A percentile compares a stretch with the other conserved stretches of the same genome.
Conservation (phyloP, 768 basidiomycete genomes). For the Podaxis sp. region DNA sequence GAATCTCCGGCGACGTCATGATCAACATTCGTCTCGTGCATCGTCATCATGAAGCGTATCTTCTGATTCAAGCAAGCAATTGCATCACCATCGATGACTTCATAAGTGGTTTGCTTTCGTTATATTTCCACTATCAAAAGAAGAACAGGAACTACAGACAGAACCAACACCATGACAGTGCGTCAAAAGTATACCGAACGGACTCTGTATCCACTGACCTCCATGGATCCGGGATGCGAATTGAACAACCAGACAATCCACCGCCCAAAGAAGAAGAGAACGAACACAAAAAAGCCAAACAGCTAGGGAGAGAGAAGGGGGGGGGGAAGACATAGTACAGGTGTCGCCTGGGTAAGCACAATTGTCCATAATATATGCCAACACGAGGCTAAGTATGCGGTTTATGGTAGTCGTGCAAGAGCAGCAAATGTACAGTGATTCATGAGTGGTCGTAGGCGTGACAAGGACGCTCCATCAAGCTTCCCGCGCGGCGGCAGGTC, state of each 20-base stretch:
- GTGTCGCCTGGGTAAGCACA: conserved; percentile 3
- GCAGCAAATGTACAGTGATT: conserved; percentile 8
- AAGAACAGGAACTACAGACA: conserved; percentile 5
- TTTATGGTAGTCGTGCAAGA: conserved; percentile 6
- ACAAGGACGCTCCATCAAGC: conserved; percentile 8
- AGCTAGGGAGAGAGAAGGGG: background rate
- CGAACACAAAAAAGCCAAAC: conserved; percentile 4
- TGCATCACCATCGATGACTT: conserved; percentile 8
- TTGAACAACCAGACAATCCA: conserved; percentile 13
- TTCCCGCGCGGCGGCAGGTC: conserved; percentile 12
- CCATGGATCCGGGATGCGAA: background rate
- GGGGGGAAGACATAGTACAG: conserved; percentile 5
- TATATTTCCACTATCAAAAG: conserved; percentile 1
- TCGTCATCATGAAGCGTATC: background rate
- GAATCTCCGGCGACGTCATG: conserved; percentile 3
- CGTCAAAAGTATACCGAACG: conserved; percentile 4
- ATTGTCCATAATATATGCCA: background rate
- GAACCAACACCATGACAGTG: background rate
- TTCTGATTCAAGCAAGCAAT: background rate
- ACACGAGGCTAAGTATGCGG: conserved; percentile 7
- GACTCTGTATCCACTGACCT: conserved; percentile 1
- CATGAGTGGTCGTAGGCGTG: conserved; percentile 7
- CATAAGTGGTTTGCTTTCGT: background rate
- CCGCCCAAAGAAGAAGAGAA: conserved; percentile 16
- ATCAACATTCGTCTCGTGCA: background rate